Conservation (phyloP, 2,329 filamentous ascomycete genomes). For the Aspergillus pseudoviridinutans region DNA sequence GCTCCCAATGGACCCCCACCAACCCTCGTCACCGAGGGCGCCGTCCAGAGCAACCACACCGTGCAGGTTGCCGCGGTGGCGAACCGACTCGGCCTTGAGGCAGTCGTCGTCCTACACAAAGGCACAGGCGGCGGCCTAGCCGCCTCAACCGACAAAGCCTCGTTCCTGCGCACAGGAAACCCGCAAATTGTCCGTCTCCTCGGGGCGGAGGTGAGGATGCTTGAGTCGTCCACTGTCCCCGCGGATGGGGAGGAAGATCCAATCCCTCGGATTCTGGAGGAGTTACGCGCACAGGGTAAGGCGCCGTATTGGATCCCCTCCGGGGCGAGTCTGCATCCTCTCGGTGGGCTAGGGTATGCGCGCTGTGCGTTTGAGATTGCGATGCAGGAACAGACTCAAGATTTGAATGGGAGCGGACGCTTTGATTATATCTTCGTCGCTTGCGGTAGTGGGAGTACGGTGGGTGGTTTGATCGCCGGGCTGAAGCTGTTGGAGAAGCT, state of each 20-base stretch:
- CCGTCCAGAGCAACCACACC: conserved; percentile 36
- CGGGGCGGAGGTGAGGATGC: conserved; percentile 45
- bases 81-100: conserved; percentile 22
- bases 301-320: conserved; percentile 35
- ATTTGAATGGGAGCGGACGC: conserved; percentile 14
- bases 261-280: conserved; percentile 19
- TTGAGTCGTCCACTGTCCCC: conserved; percentile 50
- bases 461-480: conserved; percentile 32
- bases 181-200: conserved; percentile 27
- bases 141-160: conserved; percentile 11
- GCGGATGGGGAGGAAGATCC: conserved; percentile 38
- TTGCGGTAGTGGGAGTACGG: conserved; percentile 34
- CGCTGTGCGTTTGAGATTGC: conserved; percentile 31
- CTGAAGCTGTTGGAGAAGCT: conserved; percentile 29
- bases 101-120: conserved; percentile 24
- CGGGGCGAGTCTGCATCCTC: conserved; percentile 30
- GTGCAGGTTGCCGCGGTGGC: conserved; percentile 32
- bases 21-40: conserved; percentile 34
- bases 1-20: conserved; percentile 11
- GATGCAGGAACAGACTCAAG: conserved; percentile 21
- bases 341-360: conserved; percentile 33
- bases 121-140: conserved; percentile 25
- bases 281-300: conserved; percentile 15
- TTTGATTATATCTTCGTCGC: conserved; percentile 36
- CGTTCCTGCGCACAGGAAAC: conserved; percentile 24